Evolutionary conservation across 2,329 filamentous ascomycete species (phyloP), one percentile per base, ranked within the genome.

Genomic region (Scedosporium dehoogii): DNA sequence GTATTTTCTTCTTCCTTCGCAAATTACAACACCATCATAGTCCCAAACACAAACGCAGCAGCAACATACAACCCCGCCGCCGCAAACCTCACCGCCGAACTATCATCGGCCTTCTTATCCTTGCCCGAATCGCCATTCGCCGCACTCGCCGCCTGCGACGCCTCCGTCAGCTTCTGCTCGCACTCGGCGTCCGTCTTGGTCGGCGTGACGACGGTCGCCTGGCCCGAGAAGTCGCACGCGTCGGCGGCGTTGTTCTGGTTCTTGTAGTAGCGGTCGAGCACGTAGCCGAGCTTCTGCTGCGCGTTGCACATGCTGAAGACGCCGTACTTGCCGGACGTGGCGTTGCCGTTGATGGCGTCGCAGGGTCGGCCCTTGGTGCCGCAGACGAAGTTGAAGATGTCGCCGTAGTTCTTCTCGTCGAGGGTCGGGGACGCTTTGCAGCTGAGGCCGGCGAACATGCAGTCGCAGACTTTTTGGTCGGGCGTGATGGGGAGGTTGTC

Each of bases 401-500:
- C 76, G 59, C 82, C 84, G 69, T 85, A 88, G 63, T 85, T 76
- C 61, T 86, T 79, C 59, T 78, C 73, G 66, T 81, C 77, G 25
- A 91, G 76, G 68, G 75, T 74, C 57, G 80, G 74, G 56, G 82
- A 78, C 64, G 91, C 85, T 29, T 83, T 81, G 77, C 94, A 99
- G 64, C 79, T 77, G 63, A 96, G 78, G 55, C 85, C 85, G 66
- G 84, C 79, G 73, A 84, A 82, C 90, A 96, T 96, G 84, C 94
- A 99, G 63, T 81, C 75, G 82, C 94, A 99, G 57, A 96, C 86
- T 55, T 85, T 71, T 56, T 84, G 71, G 77, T 97, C 91, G 66
- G 92, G 92, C 10, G 84, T 84, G 9, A 92, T 93, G 29, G 94
- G 94, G 41, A 99, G 90, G 63, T 77, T 79, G 53, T 81, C 79